Conservation (phyloP, 2,329 filamentous ascomycete species). For the Kalmusia sp. region DNA sequence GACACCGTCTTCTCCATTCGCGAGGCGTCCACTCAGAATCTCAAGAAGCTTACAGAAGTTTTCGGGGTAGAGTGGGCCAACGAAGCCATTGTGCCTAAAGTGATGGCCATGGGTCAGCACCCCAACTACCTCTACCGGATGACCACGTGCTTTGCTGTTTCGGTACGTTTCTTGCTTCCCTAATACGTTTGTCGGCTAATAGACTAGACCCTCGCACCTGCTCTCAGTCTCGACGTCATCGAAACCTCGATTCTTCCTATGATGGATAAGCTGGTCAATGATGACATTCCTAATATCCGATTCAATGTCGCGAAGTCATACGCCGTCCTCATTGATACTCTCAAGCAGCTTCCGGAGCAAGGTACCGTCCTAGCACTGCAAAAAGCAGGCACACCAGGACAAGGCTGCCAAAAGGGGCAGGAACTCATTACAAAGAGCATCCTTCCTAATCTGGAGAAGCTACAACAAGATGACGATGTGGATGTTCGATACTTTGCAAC, state of each 20-base stretch:
- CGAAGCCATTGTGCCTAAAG: slow-evolving; percentile 96
- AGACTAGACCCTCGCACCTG: slow-evolving; percentile 85
- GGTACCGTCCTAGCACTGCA: slow-evolving; percentile 86
- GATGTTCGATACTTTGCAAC: slow-evolving; percentile 98
- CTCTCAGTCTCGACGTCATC: slow-evolving; percentile 92
- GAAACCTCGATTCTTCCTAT: slow-evolving; percentile 93
- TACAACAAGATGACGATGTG: slow-evolving; percentile 96
- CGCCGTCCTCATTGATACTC: slow-evolving; percentile 83
- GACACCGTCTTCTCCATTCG: slow-evolving; percentile 99
- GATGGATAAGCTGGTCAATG: slow-evolving; percentile 89
- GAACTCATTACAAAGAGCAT: slow-evolving; percentile 87
- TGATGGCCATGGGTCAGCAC: slow-evolving; percentile 97
- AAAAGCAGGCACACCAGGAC: slow-evolving; percentile 70
- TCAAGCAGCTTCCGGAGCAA: slow-evolving; percentile 87
- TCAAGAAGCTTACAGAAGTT: slow-evolving; percentile 98
- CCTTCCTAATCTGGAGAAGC: slow-evolving; percentile 88
- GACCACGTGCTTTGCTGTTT: slow-evolving; percentile 99
- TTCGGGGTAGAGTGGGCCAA: slow-evolving; percentile 98
- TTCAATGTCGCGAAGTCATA: slow-evolving; percentile 99
- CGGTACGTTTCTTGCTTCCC: slow-evolving; percentile 67
- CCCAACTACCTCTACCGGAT: slow-evolving; percentile 99
- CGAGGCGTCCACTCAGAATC: slow-evolving; percentile 94
- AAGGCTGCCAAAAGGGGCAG: slow-evolving; percentile 72
- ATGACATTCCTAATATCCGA: slow-evolving; percentile 98
- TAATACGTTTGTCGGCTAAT: slow-evolving; percentile 15